Evolutionary conservation across 2,329 filamentous ascomycete species (phyloP).

Genomic region (Aspergillus udagawae): DNA sequence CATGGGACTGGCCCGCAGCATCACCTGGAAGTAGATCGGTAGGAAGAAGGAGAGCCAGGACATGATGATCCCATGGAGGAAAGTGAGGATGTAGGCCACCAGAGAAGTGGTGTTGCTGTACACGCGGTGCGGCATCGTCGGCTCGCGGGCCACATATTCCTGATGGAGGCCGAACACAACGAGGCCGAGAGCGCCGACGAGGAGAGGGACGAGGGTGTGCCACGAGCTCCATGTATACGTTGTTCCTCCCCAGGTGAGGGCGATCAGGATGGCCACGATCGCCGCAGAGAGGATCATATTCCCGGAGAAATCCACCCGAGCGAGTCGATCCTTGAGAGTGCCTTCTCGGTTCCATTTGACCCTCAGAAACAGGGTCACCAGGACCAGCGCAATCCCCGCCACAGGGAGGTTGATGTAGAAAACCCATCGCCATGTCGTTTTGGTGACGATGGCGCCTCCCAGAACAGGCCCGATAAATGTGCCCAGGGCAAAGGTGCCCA

Average conservation of each 20-base stretch:
- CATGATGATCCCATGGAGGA: too few relatives aligned
- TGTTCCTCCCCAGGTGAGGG: conserved; percentile 16
- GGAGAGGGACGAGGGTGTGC: conserved; percentile 54
- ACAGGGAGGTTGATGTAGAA: too few relatives aligned
- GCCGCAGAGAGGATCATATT: conserved; percentile 10
- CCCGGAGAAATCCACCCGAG: conserved; percentile 12
- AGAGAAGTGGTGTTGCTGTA: too few relatives aligned
- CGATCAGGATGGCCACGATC: conserved; percentile 10
- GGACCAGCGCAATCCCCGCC: conserved; percentile 2
- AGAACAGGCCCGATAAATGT: too few relatives aligned
- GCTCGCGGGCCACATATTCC: not conserved
- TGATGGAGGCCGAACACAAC: not conserved
- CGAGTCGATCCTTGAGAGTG: not conserved
- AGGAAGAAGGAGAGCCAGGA: conserved; percentile 21
- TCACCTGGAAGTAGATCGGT: conserved; percentile 40
- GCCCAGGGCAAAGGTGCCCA: too few relatives aligned
- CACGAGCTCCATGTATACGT: conserved; percentile 50
- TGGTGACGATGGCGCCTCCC: too few relatives aligned
- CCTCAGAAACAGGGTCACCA: conserved; percentile 4
- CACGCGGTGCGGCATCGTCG: too few relatives aligned
- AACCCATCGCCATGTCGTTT: too few relatives aligned
- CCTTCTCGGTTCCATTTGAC: not conserved
- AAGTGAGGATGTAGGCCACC: too few relatives aligned
- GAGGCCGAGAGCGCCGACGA: conserved; percentile 45
- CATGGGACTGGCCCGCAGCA: conserved; percentile 25